A percentile compares a stretch with the other conserved stretches of the same genome.
Conservation (phyloP, 2,329 filamentous ascomycete species). For the Gnomoniopsis smithogilvyi region DNA sequence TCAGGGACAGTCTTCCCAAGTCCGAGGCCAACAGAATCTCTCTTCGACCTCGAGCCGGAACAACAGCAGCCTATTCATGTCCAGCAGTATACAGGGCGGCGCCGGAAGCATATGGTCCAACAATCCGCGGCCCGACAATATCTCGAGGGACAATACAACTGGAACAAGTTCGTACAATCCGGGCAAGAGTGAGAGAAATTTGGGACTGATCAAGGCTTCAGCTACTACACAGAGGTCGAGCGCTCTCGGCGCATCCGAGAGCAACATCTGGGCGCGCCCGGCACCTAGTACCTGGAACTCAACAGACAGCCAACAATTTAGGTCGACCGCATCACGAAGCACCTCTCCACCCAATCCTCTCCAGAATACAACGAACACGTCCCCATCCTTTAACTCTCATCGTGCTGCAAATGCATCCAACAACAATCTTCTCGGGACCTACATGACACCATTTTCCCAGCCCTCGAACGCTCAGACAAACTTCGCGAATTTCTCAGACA, state of each 20-base stretch:
- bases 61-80: constrained; percentile 9
- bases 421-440: constrained; percentile 1
- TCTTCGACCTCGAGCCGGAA: constrained; percentile 1
- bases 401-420: constrained; percentile 6
- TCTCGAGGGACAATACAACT: constrained; percentile 9
- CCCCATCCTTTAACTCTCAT: constrained; percentile 12
- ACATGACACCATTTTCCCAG: constrained; percentile 3
- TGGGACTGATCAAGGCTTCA: constrained; percentile 7
- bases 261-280: constrained; percentile 11
- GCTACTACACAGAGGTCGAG: constrained; percentile 12
- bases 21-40: background rate
- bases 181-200: background rate
- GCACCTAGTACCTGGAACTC: constrained; percentile 12
- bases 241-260: constrained; percentile 8
- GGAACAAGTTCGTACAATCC: constrained; percentile 10
- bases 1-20: constrained; percentile 13
- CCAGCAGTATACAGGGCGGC: constrained; percentile 4
- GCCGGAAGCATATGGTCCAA: constrained; percentile 12
- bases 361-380: constrained; percentile 13
- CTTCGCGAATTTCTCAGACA: constrained; percentile 1
- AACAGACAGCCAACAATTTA: constrained; percentile 11
- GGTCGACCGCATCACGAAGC: constrained; percentile 14
- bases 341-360: constrained; percentile 11
- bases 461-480: background rate
- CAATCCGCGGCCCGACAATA: constrained; percentile 2